phyloP scores from a whole-genome alignment of 257 asterid species.

The Primulina huaijiensis region DNA sequence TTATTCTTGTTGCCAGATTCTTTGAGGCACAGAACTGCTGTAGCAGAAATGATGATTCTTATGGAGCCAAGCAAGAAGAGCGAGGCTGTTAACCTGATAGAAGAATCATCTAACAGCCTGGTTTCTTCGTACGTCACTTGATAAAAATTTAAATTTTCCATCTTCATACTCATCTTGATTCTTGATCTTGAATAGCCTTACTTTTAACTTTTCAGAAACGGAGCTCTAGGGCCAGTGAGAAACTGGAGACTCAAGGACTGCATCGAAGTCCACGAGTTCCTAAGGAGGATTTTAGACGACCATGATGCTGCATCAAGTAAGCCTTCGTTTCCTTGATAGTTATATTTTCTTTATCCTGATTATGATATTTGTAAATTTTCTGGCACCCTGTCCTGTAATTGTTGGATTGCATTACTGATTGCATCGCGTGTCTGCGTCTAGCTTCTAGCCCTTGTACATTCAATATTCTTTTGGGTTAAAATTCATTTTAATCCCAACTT shows the following conservation, averaged over 20 bases:
- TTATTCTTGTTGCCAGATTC: conserved; percentile 53
- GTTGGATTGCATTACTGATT: neutral
- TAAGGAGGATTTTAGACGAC: conserved; percentile 48
- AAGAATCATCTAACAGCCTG: conserved; percentile 53
- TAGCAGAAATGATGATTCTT: conserved; percentile 77
- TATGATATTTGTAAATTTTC: neutral
- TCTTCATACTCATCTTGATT: neutral
- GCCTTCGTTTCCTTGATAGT: conserved; percentile 12
- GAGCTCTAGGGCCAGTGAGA: conserved; percentile 38
- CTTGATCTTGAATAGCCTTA: neutral
- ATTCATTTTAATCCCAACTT: too few relatives aligned
- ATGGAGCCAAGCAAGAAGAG: conserved; percentile 75
- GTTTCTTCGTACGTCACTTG: conserved; percentile 51
- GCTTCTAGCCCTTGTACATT: neutral
- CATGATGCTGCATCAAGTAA: conserved; percentile 78
- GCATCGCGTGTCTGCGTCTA: neutral
- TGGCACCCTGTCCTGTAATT: neutral
- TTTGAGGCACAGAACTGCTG: conserved; percentile 83
- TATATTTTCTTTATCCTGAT: neutral
- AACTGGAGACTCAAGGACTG: conserved; percentile 72
- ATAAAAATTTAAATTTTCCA: neutral
- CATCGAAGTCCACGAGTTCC: conserved; percentile 62
- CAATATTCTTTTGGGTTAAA: too few relatives aligned
- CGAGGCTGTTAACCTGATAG: conserved; percentile 71
- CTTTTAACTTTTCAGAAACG: conserved; percentile 41